Conservation (phyloP, 768 basidiomycete genomes). For the Cystofilobasidium ferigula region DNA sequence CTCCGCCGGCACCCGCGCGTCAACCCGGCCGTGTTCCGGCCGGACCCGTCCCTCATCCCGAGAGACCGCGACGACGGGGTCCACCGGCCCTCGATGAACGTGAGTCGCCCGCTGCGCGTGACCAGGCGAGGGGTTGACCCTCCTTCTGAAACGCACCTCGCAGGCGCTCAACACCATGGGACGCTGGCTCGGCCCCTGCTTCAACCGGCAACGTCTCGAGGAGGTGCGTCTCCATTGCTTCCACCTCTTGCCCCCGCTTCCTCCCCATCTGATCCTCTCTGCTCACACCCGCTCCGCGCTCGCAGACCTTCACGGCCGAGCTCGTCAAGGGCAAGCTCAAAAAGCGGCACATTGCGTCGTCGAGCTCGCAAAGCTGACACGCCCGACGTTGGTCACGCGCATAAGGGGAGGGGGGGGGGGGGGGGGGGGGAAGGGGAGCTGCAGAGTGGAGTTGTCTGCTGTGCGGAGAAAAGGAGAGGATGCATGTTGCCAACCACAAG, state of each 20-base stretch:
- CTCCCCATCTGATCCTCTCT: neutral
- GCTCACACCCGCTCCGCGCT: no score
- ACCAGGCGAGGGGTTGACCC: no score
- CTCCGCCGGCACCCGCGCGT: slow-evolving; percentile 10
- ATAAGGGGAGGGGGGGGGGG: no score
- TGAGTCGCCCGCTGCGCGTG: slow-evolving; percentile 5
- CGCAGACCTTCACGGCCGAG: neutral
- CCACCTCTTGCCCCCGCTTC: neutral
- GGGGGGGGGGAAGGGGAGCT: no score
- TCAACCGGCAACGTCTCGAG: slow-evolving; percentile 17
- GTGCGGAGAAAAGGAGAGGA: no score
- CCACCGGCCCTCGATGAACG: neutral
- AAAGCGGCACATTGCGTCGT: no score
- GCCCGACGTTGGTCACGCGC: no score
- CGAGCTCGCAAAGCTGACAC: no score
- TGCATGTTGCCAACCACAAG: no score
- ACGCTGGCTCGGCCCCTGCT: slow-evolving; percentile 10
- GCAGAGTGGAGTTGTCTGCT: no score
- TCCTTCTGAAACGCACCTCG: neutral
- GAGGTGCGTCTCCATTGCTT: slow-evolving; percentile 23
- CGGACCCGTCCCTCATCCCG: neutral
- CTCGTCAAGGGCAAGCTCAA: no score
- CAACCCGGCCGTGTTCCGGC: slow-evolving; percentile 7
- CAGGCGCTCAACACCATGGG: slow-evolving; percentile 4
- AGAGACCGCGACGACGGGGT: neutral